phyloP scores from a whole-genome alignment of 441 rosid genomes.

The Jatropha multifida region DNA sequence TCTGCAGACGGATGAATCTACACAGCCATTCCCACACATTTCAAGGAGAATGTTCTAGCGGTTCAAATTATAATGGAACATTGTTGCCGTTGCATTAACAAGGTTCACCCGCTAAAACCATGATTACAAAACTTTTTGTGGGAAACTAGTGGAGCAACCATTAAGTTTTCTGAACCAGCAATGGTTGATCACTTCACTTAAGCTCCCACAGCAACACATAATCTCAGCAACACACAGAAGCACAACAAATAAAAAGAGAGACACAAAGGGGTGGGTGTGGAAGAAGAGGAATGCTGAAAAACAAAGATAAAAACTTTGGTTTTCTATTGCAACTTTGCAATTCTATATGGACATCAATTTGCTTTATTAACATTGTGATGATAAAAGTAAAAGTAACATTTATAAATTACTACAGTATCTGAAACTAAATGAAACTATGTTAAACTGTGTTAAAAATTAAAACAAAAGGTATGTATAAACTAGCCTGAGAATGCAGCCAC shows the following conservation, averaged over 20 bases:
- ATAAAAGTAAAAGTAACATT: not conserved
- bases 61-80: not conserved
- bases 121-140: not conserved
- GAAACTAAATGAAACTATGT: not conserved
- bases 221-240: not conserved
- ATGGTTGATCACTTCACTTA: not conserved
- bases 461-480: slow-evolving; percentile 15
- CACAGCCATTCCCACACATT: not conserved
- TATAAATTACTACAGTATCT: not conserved
- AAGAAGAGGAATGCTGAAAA: too few relatives aligned
- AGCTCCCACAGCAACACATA: not conserved
- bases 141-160: not conserved
- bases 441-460: not conserved
- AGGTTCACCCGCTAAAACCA: slow-evolving; percentile 1
- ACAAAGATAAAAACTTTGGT: not conserved
- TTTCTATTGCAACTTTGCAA: not conserved
- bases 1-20: not conserved
- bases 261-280: not conserved
- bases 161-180: not conserved
- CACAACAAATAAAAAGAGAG: not conserved
- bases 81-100: too few relatives aligned
- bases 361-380: not conserved
- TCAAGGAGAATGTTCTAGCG: not conserved
- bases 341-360: not conserved
- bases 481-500: slow-evolving; percentile 79